phyloP scores from a whole-genome alignment of 352 stramenopile species.

The Pythium insidiosum region DNA sequence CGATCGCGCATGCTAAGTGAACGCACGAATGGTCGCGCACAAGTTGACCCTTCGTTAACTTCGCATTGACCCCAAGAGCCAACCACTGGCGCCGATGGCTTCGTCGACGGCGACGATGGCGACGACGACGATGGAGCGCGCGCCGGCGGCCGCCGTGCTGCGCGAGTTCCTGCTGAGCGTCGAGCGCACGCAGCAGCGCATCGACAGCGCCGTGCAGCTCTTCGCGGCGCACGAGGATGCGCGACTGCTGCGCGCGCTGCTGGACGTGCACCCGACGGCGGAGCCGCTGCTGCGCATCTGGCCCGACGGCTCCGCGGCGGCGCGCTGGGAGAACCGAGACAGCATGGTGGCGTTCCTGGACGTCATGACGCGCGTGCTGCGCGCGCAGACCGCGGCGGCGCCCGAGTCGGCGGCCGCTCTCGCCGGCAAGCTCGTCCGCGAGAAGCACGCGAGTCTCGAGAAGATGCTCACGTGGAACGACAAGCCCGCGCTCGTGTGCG shows the following conservation, averaged over 20 bases:
- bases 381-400: constrained; percentile 17
- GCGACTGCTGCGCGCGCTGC: constrained; percentile 20
- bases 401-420: constrained; percentile 60
- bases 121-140: too few species aligned
- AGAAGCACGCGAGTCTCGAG: constrained; percentile 53
- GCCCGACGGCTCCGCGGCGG: constrained; percentile 42
- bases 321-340: constrained; percentile 56
- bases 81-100: too few species aligned
- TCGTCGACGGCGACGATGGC: too few species aligned
- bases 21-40: too few species aligned
- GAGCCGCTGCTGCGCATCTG: constrained; percentile 58
- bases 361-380: constrained; percentile 36
- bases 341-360: constrained; percentile 67
- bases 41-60: too few species aligned
- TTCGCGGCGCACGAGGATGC: constrained; percentile 19
- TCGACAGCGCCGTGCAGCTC: constrained; percentile 37
- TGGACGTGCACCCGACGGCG: constrained; percentile 42
- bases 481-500: constrained; percentile 73
- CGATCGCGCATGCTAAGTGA: too few species aligned
- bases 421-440: constrained; percentile 56
- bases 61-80: too few species aligned
- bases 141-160: constrained; percentile 19
- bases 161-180: constrained; percentile 60
- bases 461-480: constrained; percentile 81
- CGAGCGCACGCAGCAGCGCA: constrained; percentile 48